These are phyloP conservation scores for Calvatia gigantea DNA, from an alignment of 768 basidiomycete genomes.

Conservation along the genomic window DNA sequence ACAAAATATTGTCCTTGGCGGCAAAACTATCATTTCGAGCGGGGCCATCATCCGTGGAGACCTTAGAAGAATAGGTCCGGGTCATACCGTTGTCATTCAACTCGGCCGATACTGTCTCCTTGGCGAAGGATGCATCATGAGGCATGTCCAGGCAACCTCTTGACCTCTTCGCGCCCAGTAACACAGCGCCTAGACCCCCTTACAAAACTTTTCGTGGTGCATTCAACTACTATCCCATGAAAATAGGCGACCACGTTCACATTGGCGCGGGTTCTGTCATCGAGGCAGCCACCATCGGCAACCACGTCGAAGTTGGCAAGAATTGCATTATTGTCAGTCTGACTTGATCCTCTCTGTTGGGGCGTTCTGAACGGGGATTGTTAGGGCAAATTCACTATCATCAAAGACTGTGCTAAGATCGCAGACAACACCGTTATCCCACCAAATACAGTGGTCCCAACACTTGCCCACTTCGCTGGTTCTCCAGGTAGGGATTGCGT, in stretches of 20 bases:
- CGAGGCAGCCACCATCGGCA: conserved; percentile 94
- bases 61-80: conserved; percentile 81
- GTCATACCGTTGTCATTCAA: conserved; percentile 91
- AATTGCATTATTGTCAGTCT: conserved; percentile 86
- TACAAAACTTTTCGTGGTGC: conserved; percentile 89
- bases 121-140: conserved; percentile 86
- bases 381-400: conserved; percentile 94
- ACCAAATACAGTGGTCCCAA: conserved; percentile 90
- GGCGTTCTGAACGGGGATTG: neutral
- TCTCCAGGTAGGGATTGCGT: conserved; percentile 67
- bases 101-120: conserved; percentile 91
- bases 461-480: conserved; percentile 79
- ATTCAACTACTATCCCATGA: conserved; percentile 98
- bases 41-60: conserved; percentile 93
- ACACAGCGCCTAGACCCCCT: conserved; percentile 51
- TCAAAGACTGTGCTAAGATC: conserved; percentile 92
- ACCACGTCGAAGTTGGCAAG: conserved; percentile 91
- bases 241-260: conserved; percentile 92
- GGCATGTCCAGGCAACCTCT: conserved; percentile 38
- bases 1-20: conserved; percentile 95
- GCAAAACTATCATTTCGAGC: conserved; percentile 93
- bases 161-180: neutral
- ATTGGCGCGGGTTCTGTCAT: conserved; percentile 87
- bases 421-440: conserved; percentile 89
- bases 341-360: neutral